Conservation (phyloP, 2,329 filamentous ascomycete genomes). For the Phaeosphaeriaceae sp. region DNA sequence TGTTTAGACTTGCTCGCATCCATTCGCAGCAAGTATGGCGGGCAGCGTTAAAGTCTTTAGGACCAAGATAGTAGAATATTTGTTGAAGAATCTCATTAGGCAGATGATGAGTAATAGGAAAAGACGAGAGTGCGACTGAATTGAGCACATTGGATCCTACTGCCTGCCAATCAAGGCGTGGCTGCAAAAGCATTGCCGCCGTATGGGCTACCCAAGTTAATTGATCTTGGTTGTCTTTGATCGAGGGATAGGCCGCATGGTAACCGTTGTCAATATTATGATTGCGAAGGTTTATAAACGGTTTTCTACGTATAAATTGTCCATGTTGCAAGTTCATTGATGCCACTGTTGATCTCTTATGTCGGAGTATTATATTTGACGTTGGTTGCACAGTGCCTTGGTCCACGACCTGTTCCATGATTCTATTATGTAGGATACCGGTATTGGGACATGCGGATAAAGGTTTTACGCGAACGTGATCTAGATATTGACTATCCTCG, state of each 20-base stretch:
- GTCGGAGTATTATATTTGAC: slow-evolving; percentile 33
- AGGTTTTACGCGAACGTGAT: slow-evolving; percentile 25
- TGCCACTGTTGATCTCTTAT: slow-evolving; percentile 25
- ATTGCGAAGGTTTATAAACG: not conserved
- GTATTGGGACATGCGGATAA: slow-evolving; percentile 27
- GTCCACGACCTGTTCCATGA: slow-evolving; percentile 32
- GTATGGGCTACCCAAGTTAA: not conserved
- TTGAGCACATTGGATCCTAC: slow-evolving; percentile 41
- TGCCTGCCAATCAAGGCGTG: slow-evolving; percentile 27
- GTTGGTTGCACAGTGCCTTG: slow-evolving; percentile 28
- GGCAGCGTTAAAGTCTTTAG: slow-evolving; percentile 64
- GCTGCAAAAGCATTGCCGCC: slow-evolving; percentile 6
- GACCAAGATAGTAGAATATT: slow-evolving; percentile 54
- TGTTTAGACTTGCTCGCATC: slow-evolving; percentile 65
- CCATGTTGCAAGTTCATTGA: not conserved
- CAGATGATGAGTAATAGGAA: slow-evolving; percentile 37
- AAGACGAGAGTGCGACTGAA: slow-evolving; percentile 24
- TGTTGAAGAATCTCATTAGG: slow-evolving; percentile 59
- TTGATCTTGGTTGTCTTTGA: no score
- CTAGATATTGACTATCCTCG: slow-evolving; percentile 16
- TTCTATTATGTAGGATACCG: slow-evolving; percentile 24
- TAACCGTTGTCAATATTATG: not conserved
- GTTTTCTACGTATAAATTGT: not conserved
- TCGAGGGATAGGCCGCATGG: no score
- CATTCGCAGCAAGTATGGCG: slow-evolving; percentile 65